Evolutionary conservation across 306 rosid genomes (phyloP).

Genomic region (Lathyrus tuberosus): DNA sequence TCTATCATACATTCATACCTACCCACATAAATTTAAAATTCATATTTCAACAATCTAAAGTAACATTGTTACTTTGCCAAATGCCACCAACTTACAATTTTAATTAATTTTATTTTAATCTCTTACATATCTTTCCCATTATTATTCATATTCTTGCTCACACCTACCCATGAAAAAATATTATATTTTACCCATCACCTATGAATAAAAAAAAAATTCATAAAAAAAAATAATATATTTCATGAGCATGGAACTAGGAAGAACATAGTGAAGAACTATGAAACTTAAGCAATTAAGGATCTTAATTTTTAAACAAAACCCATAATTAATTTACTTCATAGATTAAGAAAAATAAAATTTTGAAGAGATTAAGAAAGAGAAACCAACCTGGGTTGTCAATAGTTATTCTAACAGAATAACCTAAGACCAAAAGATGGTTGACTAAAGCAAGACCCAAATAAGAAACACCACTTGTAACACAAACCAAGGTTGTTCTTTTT

Average conservation of each 20-base stretch:
- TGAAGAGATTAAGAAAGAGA: neutral
- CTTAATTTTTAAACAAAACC: neutral
- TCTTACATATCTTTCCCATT: neutral
- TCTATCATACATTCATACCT: conserved; percentile 25
- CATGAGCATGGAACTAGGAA: neutral
- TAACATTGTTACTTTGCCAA: neutral
- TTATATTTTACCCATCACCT: conserved; percentile 5
- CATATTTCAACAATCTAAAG: neutral
- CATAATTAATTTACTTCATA: neutral
- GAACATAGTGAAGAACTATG: neutral
- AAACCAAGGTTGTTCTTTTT: conserved; percentile 48
- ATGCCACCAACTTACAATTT: neutral
- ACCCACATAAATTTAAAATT: conserved; percentile 4
- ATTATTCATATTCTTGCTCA: conserved; percentile 9
- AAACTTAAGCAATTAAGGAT: neutral
- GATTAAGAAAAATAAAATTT: neutral
- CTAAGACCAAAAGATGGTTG: conserved; percentile 62
- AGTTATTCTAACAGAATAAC: conserved; percentile 76
- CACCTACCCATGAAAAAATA: conserved; percentile 19
- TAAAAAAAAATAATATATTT: neutral
- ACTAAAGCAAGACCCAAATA: conserved; percentile 75
- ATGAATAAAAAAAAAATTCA: neutral
- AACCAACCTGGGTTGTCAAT: conserved; percentile 58
- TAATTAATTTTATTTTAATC: neutral
- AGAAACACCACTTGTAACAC: conserved; percentile 89